Conservation (phyloP, 495 filamentous ascomycete species). For the Gamarada debralockiae region DNA sequence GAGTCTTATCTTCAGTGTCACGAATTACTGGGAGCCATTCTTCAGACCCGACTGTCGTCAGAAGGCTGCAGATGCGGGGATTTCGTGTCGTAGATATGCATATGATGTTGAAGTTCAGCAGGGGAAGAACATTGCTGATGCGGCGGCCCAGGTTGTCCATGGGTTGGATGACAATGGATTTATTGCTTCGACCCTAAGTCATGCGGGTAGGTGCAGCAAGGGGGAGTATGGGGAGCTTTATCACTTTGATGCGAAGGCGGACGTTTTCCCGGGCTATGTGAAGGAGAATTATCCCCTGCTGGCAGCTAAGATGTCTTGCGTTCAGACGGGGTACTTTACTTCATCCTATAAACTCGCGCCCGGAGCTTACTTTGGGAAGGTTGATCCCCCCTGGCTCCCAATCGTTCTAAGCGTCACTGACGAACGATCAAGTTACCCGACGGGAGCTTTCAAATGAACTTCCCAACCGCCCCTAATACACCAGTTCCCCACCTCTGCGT, state of each 20-base stretch:
- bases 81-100: slow-evolving; percentile 3
- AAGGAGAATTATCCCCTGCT: slow-evolving; percentile 32
- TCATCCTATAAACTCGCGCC: slow-evolving; percentile 27
- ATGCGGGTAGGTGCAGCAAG: slow-evolving; percentile 21
- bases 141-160: slow-evolving; percentile 35
- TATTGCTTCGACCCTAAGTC: slow-evolving; percentile 33
- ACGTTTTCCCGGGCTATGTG: slow-evolving; percentile 31
- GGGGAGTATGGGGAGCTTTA: slow-evolving; percentile 32
- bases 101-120: slow-evolving; percentile 7
- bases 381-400: slow-evolving; percentile 13
- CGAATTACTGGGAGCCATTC: slow-evolving; percentile 43
- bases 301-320: slow-evolving; percentile 28
- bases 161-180: slow-evolving; percentile 24
- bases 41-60: slow-evolving; percentile 23
- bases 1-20: slow-evolving; percentile 48
- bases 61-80: slow-evolving; percentile 22
- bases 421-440: slow-evolving; percentile 26
- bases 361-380: slow-evolving; percentile 33
- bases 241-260: slow-evolving; percentile 37
- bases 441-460: slow-evolving; percentile 35
- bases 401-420: not conserved
- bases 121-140: slow-evolving; percentile 38
- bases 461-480: slow-evolving; percentile 28
- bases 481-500: not conserved
- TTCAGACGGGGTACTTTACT: slow-evolving; percentile 6